Evolutionary conservation across 345 rosid species (phyloP).

Genomic region (Gossypium ekmanianum): DNA sequence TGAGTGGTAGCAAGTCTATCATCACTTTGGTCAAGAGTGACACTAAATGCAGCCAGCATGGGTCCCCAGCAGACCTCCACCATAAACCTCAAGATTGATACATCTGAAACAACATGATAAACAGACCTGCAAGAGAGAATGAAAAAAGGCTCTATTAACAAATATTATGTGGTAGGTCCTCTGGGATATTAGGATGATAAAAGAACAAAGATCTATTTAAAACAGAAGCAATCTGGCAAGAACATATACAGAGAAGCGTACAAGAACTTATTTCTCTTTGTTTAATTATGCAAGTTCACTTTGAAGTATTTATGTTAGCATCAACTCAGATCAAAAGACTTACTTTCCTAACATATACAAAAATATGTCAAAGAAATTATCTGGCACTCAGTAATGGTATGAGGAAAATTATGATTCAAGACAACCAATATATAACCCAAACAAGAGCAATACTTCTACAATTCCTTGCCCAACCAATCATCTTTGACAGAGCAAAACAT

Average conservation of each 20-base stretch:
- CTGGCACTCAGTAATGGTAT: neutral
- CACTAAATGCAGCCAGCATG: constrained; percentile 92
- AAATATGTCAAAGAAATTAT: neutral
- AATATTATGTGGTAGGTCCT: constrained; percentile 2
- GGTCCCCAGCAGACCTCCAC: constrained; percentile 99
- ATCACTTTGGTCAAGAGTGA: constrained; percentile 93
- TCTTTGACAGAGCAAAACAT: constrained; percentile 2
- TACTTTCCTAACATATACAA: neutral
- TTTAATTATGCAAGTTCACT: neutral
- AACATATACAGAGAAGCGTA: neutral
- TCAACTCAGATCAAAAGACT: neutral
- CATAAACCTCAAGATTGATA: constrained; percentile 90
- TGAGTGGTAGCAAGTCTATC: constrained; percentile 86
- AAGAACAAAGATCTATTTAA: neutral
- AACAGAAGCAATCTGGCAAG: neutral
- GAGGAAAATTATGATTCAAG: neutral
- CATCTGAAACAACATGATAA: constrained; percentile 76
- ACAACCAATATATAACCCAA: neutral
- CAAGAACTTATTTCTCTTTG: neutral
- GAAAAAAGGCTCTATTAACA: neutral
- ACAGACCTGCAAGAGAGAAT: constrained; percentile 51
- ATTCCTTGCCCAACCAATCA: constrained; percentile 2
- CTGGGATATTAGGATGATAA: neutral
- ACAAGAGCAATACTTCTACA: neutral
- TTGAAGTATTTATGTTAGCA: neutral